Conservation (phyloP, 1,284 basidiomycete species). For the Cutaneotrichosporon spelunceum region DNA sequence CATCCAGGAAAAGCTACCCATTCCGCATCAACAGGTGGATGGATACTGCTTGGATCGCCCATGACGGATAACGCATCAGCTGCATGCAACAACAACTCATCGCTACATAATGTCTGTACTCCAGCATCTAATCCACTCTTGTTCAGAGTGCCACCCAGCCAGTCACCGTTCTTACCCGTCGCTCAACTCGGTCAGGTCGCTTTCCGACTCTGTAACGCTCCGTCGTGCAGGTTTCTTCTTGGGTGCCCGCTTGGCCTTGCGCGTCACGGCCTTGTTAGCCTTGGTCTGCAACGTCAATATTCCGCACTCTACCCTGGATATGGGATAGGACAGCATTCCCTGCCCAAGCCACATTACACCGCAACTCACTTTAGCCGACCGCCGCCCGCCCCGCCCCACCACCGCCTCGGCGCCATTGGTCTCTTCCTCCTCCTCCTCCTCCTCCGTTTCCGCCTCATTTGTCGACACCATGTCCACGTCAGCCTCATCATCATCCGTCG, state of each 20-base stretch:
- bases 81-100: no score
- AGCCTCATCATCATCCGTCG: constrained; percentile 22
- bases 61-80: no score
- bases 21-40: no score
- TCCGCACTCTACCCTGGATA: not conserved
- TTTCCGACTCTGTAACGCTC: constrained; percentile 9
- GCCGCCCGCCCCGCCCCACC: constrained; percentile 40
- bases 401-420: constrained; percentile 27
- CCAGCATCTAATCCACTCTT: not conserved
- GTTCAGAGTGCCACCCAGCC: not conserved
- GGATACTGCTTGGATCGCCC: no score
- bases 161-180: not conserved
- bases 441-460: constrained; percentile 24
- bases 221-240: constrained; percentile 3
- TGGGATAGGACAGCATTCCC: not conserved
- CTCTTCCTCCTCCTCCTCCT: constrained; percentile 17
- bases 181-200: constrained; percentile 13
- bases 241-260: constrained; percentile 7
- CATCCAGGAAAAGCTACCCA: no score
- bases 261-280: constrained; percentile 38
- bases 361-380: constrained; percentile 44
- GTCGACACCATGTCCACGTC: constrained; percentile 24
- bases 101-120: not conserved
- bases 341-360: not conserved
- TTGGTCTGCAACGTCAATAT: constrained; percentile 31